Base-by-base conservation (phyloP, 2,329 filamentous ascomycete genomes). In the Cladorrhinum sp. region DNA sequence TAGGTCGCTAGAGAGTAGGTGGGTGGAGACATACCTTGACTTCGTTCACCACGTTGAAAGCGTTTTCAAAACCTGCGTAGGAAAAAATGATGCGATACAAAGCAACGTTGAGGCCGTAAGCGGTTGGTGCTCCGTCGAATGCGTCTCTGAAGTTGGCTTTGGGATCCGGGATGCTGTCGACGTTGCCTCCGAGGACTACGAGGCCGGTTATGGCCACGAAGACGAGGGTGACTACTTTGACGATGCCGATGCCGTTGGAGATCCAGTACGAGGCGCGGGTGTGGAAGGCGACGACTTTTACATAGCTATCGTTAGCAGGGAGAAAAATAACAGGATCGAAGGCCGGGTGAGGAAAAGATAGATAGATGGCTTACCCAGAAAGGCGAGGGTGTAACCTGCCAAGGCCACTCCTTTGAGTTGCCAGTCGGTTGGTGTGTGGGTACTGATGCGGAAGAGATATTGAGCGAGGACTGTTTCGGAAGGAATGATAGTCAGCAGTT, bases 321-420 rank as follows among this genome's bases (percentile, higher is more conserved):
- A n/a, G n/a, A n/a, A n/a, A n/a, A n/a, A n/a, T n/a, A n/a, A n/a
- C n/a, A n/a, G n/a, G n/a, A n/a, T n/a, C n/a, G n/a, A n/a, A n/a
- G n/a, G n/a, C n/a, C n/a, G 26, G 26, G 9, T 50, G 18, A 50
- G 18, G 18, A 50, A 21, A 50, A 24, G 46, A 12, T 12, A 12
- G 18, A 9, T 24, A 12, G 14, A 16, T 18, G 18, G n/a, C 6
- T 50, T 24, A 50, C 18, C 21, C 20, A 87, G 63, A 0, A 82
- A 76, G 2, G 86, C 85, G 0, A 86, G 67, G 0, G 83, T 86
- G 66, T 89, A 89, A 0, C 79, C 82, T 1, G 83, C 86, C 23
- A 89, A 74, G 0, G 87, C 87, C 2, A 89, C 82, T 1, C 86
- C 88, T 68, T 89, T 89, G 57, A 83, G 70, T 67, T 89, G 77